Percentiles rank a stretch among this genome's conserved stretches.
These are phyloP conservation scores for Eleusine coracana DNA, from an alignment of 176 grass and related monocot species.

Conservation along the genomic window DNA sequence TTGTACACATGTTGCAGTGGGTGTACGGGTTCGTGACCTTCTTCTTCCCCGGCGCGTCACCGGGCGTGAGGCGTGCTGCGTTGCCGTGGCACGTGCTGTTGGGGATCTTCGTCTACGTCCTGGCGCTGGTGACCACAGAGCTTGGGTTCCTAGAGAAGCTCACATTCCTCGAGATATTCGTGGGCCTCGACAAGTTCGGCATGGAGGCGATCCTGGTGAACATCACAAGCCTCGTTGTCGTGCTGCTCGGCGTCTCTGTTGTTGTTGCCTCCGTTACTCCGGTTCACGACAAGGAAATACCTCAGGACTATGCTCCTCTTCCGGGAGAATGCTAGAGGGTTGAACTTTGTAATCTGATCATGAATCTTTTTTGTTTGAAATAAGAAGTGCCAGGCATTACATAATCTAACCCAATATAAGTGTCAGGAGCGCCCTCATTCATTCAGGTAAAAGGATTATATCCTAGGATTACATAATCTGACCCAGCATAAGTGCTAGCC, in stretches of 20 bases:
- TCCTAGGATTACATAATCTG: no score
- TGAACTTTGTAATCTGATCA: no score
- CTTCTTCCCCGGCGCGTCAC: conserved; percentile 65
- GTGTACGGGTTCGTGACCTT: conserved; percentile 75
- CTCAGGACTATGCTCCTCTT: conserved; percentile 60
- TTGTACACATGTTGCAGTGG: conserved; percentile 55
- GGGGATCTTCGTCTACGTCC: conserved; percentile 86
- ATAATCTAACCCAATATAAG: no score
- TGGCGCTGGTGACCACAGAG: conserved; percentile 71
- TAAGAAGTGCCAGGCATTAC: no score
- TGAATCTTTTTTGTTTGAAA: no score
- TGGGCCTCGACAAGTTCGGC: conserved; percentile 72
- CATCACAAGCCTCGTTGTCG: conserved; percentile 68
- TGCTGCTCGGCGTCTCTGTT: conserved; percentile 64
- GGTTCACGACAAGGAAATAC: conserved; percentile 47
- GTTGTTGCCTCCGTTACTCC: conserved; percentile 64
- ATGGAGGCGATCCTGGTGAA: conserved; percentile 83
- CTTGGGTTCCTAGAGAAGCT: conserved; percentile 92
- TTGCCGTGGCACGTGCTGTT: conserved; percentile 90
- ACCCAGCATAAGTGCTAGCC: no score
- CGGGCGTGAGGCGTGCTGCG: conserved; percentile 52
- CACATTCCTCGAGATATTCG: conserved; percentile 72
- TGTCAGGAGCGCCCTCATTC: no score
- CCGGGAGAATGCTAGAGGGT: background rate
- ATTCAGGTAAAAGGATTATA: no score